A percentile compares a stretch with the other conserved stretches of the same genome.
Conservation (phyloP, 2,329 filamentous ascomycete species). For the Aspergillus quadrilineatus region DNA sequence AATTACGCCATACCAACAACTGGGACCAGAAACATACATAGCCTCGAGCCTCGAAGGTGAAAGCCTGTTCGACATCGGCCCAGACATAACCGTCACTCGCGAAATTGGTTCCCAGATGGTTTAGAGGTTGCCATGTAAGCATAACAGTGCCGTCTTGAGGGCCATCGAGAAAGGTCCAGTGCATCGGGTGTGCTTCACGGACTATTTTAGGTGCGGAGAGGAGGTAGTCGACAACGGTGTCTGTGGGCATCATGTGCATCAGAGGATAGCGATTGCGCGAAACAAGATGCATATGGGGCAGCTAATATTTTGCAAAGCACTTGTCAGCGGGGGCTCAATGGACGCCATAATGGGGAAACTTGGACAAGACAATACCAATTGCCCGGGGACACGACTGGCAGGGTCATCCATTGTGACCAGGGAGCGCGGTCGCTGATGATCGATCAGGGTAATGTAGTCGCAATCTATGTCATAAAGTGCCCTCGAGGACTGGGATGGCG, state of each 20-base stretch:
- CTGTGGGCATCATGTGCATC: constrained; percentile 67
- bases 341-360: constrained; percentile 7
- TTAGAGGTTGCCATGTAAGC: constrained; percentile 82
- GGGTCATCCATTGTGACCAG: constrained; percentile 46
- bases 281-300: constrained; percentile 85
- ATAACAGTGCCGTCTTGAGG: constrained; percentile 80
- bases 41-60: constrained; percentile 69
- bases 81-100: constrained; percentile 92
- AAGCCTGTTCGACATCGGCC: constrained; percentile 76
- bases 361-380: constrained; percentile 41
- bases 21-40: constrained; percentile 53
- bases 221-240: constrained; percentile 80
- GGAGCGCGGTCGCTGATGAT: constrained; percentile 18
- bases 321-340: constrained; percentile 14
- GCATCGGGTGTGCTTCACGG: constrained; percentile 80
- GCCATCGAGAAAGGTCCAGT: constrained; percentile 86
- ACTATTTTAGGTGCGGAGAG: constrained; percentile 81
- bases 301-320: constrained; percentile 48
- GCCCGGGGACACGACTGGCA: constrained; percentile 45
- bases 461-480: constrained; percentile 4
- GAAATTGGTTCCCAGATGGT: constrained; percentile 69
- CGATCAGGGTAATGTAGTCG: constrained; percentile 15
- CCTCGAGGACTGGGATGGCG: constrained; percentile 8
- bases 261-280: constrained; percentile 79
- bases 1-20: background rate